Evolutionary conservation across 1,284 basidiomycete genomes (phyloP).

Genomic region (Trametes sp.): DNA sequence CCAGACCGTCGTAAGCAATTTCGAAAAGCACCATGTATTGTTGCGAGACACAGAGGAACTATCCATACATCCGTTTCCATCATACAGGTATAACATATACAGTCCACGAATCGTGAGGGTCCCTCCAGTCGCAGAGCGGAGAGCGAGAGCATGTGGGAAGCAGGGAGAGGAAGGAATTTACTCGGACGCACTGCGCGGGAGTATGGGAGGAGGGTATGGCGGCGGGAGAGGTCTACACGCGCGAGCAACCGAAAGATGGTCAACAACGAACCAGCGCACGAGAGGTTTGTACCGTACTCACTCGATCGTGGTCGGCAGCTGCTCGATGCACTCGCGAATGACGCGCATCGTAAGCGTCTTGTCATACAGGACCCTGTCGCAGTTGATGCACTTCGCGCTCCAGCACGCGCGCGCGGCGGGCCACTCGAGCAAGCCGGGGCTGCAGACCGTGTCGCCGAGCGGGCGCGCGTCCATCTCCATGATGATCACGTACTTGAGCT

Average conservation of each 20-base stretch:
- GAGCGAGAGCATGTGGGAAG: not conserved
- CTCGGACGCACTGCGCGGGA: slow-evolving; percentile 8
- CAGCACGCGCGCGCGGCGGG: slow-evolving; percentile 64
- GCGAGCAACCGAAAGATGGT: not conserved
- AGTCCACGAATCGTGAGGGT: not conserved
- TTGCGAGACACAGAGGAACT: not conserved
- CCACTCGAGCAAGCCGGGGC: slow-evolving; percentile 59
- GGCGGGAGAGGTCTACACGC: slow-evolving; percentile 6
- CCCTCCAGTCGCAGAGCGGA: not conserved
- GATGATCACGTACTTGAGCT: slow-evolving; percentile 62
- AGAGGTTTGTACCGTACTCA: slow-evolving; percentile 23
- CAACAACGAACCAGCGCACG: not conserved
- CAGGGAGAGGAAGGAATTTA: not conserved
- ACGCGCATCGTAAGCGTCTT: slow-evolving; percentile 59
- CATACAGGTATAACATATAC: not conserved
- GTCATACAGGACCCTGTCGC: slow-evolving; percentile 62
- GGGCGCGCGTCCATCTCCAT: slow-evolving; percentile 65
- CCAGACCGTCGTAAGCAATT: not conserved
- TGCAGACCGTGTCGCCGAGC: slow-evolving; percentile 61
- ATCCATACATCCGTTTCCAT: slow-evolving; percentile 9
- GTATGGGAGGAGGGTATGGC: slow-evolving; percentile 12
- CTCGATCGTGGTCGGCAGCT: slow-evolving; percentile 52
- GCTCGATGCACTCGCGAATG: slow-evolving; percentile 60
- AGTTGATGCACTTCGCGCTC: slow-evolving; percentile 60
- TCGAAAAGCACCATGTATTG: not conserved